phyloP scores from a whole-genome alignment of 2,329 filamentous ascomycete genomes.

The Fusarium sp. region DNA sequence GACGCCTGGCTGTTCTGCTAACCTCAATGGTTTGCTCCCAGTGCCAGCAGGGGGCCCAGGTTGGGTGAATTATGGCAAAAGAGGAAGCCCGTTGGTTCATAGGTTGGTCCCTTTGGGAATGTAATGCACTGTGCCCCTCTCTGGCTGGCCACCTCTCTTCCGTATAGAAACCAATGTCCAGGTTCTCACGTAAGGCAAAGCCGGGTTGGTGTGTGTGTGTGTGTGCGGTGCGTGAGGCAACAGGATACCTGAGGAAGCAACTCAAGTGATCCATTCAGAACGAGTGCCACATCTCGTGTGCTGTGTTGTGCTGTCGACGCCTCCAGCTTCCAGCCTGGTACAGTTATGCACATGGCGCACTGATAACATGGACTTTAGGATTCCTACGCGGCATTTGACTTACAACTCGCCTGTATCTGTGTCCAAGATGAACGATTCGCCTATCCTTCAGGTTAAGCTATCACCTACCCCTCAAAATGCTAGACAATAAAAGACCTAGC shows the following conservation, averaged over 20 bases:
- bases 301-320: neutral
- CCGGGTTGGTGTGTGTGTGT: conserved; percentile 24
- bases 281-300: neutral
- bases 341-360: neutral
- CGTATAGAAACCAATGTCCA: conserved; percentile 10
- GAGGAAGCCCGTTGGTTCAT: conserved; percentile 5
- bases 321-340: neutral
- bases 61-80: neutral
- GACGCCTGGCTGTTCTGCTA: conserved; percentile 4
- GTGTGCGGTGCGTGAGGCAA: conserved; percentile 15
- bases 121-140: conserved; percentile 22
- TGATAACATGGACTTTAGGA: neutral
- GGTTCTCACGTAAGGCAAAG: conserved; percentile 38
- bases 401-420: neutral
- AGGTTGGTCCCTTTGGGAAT: conserved; percentile 14
- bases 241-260: conserved; percentile 11
- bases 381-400: conserved; percentile 24
- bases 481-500: conserved; percentile 21
- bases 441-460: neutral
- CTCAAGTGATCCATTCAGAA: conserved; percentile 2
- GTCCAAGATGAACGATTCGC: neutral
- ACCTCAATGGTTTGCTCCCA: conserved; percentile 8
- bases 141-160: conserved; percentile 4
- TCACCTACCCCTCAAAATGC: conserved; percentile 35
- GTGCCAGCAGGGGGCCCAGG: conserved; percentile 18